Percentiles rank a stretch among this genome's conserved stretches.
Evolutionary conservation across 2,329 filamentous ascomycete genomes (phyloP).

Genomic region (Calonectria pseudoturangicola): DNA sequence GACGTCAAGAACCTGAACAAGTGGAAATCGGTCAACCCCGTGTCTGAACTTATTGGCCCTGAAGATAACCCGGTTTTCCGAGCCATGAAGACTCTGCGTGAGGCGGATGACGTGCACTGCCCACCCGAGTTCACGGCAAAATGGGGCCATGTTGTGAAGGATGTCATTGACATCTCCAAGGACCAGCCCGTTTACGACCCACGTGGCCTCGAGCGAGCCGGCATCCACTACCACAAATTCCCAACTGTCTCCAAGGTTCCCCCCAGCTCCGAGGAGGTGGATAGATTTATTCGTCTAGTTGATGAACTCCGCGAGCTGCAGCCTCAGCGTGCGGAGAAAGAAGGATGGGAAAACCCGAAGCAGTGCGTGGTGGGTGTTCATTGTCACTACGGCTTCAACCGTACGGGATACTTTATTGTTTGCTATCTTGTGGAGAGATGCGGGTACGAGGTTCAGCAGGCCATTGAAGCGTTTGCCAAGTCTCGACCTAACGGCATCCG

Average conservation of each 20-base stretch:
- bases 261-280: constrained; percentile 75
- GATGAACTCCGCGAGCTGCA: constrained; percentile 76
- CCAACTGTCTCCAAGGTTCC: constrained; percentile 95
- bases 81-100: constrained; percentile 93
- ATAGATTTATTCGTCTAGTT: constrained; percentile 73
- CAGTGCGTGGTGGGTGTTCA: constrained; percentile 84
- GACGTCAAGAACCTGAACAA: constrained; percentile 97
- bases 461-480: constrained; percentile 85
- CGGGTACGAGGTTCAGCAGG: constrained; percentile 82
- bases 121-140: constrained; percentile 81
- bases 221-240: constrained; percentile 87
- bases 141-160: constrained; percentile 81
- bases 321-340: constrained; percentile 57
- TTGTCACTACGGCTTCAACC: constrained; percentile 97
- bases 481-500: constrained; percentile 88
- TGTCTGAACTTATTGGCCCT: constrained; percentile 83
- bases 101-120: constrained; percentile 89
- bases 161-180: constrained; percentile 93
- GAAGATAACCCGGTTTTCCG: constrained; percentile 78
- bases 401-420: constrained; percentile 92
- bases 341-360: constrained; percentile 63
- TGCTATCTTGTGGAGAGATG: constrained; percentile 92
- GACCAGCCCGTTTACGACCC: constrained; percentile 94
- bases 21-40: constrained; percentile 87
- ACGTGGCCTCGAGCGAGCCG: constrained; percentile 77